These are phyloP conservation scores for Tubosaeta sp. DNA, from an alignment of 768 basidiomycete species.

Conservation along the genomic window DNA sequence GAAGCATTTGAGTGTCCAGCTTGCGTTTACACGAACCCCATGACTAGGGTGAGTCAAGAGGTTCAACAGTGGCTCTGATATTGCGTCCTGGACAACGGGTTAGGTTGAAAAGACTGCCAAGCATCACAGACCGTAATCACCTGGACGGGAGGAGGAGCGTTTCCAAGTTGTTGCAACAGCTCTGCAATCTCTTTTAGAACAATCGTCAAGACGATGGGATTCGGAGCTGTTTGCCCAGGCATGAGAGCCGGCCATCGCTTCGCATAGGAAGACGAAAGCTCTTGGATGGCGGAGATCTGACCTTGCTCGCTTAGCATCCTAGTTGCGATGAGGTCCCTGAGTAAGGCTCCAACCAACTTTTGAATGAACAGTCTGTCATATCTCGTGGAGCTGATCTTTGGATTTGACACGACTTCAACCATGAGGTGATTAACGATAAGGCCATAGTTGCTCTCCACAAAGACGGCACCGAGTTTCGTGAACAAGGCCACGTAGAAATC, in stretches of 20 bases:
- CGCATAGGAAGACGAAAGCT: slow-evolving; percentile 74
- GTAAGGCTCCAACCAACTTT: slow-evolving; percentile 67
- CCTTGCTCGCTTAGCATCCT: slow-evolving; percentile 91
- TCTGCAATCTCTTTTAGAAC: slow-evolving; percentile 82
- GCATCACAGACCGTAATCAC: slow-evolving; percentile 31
- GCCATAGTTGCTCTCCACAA: slow-evolving; percentile 80
- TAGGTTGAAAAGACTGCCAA: neutral
- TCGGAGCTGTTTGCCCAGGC: slow-evolving; percentile 75
- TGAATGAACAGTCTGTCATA: slow-evolving; percentile 74
- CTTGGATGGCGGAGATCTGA: slow-evolving; percentile 87
- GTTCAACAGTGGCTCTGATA: slow-evolving; percentile 80
- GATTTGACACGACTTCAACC: slow-evolving; percentile 65
- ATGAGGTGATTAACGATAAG: slow-evolving; percentile 76
- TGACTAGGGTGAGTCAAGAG: slow-evolving; percentile 85
- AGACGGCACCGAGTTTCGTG: slow-evolving; percentile 65
- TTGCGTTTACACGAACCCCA: slow-evolving; percentile 77
- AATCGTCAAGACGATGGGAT: slow-evolving; percentile 62
- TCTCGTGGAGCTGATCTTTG: slow-evolving; percentile 50
- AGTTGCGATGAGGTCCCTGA: slow-evolving; percentile 84
- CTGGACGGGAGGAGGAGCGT: slow-evolving; percentile 86
- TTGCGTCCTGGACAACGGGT: slow-evolving; percentile 56
- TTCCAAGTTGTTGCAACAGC: slow-evolving; percentile 83
- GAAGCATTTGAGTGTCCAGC: slow-evolving; percentile 87
- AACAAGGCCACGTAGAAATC: slow-evolving; percentile 84
- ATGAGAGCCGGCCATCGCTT: slow-evolving; percentile 93